Base-by-base conservation (phyloP, 768 basidiomycete species). In the Amanita subjunquillea region DNA sequence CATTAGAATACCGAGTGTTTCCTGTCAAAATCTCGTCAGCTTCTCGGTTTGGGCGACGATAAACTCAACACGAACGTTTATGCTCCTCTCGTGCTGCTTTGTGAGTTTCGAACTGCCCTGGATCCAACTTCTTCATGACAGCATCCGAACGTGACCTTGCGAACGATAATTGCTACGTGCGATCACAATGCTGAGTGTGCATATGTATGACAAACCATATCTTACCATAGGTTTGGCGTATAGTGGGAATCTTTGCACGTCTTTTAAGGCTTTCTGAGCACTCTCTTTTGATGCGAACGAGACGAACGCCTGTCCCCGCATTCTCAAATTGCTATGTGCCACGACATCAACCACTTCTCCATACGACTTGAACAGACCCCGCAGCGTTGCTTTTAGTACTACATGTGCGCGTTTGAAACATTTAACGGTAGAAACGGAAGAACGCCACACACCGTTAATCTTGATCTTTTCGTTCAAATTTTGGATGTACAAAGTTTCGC, bases 241-340 rank as follows among this genome's bases (percentile, higher is more conserved):
- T 45, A 99, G 66, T 13, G 96, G 96, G 66, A 99, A 98, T 36
- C 91, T 82, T 55, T 83, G 78, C 38, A 97, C 92, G 66, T 99
- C 96, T 72, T 80, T 91, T 78, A 89, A 75, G 6, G 95, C 95
- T 67, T 85, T 87, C 62, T 77, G 75, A 34, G 96, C 96, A 53
- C 79, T 78, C 54, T 97, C 91, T 49, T 82, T 73, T 32, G 82
- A 82, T 53, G 77, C 76, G 66, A 99, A 96, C 36, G 90, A 91
- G 36, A 99, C 91, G 64, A 99, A 99, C 3, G 96, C 96, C 70
- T 99, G 96, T 13, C 96, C 96, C 37, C 96, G 79, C 96, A 99
- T 99, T 37, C 96, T 83, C 55, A 99, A 69, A 72, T 96, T 98
- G 49, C 75, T 70, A 67, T 99, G 96, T 8, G 94, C 93, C 17